Evolutionary conservation across 768 basidiomycete genomes (phyloP), one percentile per base, ranked within the genome.

Genomic region (Paxillus ammoniavirescens): DNA sequence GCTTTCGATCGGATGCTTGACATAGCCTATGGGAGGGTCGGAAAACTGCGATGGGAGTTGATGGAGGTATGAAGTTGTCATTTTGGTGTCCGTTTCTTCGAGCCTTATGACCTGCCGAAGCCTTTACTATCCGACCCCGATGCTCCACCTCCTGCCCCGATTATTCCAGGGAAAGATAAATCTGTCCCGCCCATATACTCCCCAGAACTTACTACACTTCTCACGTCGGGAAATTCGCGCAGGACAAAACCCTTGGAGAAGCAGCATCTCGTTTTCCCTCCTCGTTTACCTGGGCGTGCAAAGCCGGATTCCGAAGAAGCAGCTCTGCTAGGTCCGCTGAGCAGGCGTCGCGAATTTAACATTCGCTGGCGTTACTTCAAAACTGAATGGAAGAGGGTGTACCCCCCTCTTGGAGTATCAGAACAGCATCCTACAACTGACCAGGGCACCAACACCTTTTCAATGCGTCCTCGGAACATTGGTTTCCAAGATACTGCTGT

Each of bases 321-420:
- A 2, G 65, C 65, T 28, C 59, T 86, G 4, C 70, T 88, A 33
- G 89, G 89, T 2, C 80, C 77, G 9, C 73, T 91, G 41, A 88
- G 87, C 73, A 87, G 82, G 63, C 82, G 90, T 35, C 80, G 89
- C 42, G 81, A 90, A 65, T 76, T 83, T 46, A 93, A 93, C 68
- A 75, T 84, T 43, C 82, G 82, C 18, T 82, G 86, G 82, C 80
- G 82, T 18, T 88, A 77, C 62, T 90, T 83, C 67, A 70, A 65
- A 14, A 59, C 56, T 9, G 80, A 89, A 63, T 74, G 74, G 57
- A 78, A 74, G 60, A 86, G 82, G 58, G 69, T 85, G 21, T 62
- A 70, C 3, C 83, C 84, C 23, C 89, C 91, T 7, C 65, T 91
- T n/a, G 74, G 83, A 57, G 62, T 81, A 14, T 65, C 66, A n/a